phyloP scores from a whole-genome alignment of 805 yeast genomes.

The Sungouiozyma ichnusensis region DNA sequence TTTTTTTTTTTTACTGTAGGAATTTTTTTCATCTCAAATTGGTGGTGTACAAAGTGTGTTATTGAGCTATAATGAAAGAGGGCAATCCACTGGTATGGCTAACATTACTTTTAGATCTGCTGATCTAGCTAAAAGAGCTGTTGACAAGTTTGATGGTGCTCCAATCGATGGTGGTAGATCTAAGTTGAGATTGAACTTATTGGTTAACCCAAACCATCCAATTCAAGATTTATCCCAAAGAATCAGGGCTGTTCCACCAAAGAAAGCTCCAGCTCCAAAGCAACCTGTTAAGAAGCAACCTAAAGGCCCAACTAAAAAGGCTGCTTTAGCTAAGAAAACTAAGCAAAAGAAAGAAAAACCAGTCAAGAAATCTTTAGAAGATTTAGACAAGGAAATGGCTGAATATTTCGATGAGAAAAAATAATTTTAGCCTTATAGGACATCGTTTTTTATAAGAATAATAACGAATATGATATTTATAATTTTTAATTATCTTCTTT shows the following conservation, averaged over 20 bases:
- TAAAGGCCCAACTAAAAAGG: slow-evolving; percentile 28
- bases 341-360: slow-evolving; percentile 32
- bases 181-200: slow-evolving; percentile 67
- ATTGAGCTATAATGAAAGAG: slow-evolving; percentile 75
- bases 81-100: slow-evolving; percentile 86
- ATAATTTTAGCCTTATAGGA: slow-evolving; percentile 2
- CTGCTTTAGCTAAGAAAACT: slow-evolving; percentile 28
- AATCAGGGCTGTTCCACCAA: slow-evolving; percentile 39
- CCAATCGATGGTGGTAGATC: slow-evolving; percentile 83
- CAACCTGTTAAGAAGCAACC: slow-evolving; percentile 7
- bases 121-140: slow-evolving; percentile 67
- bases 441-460: background rate
- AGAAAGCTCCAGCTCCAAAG: slow-evolving; percentile 5
- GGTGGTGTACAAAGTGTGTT: slow-evolving; percentile 72
- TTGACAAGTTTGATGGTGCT: slow-evolving; percentile 79
- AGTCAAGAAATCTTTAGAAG: slow-evolving; percentile 72
- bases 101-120: slow-evolving; percentile 65
- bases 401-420: slow-evolving; percentile 63
- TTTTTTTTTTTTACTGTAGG: slow-evolving; percentile 38
- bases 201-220: slow-evolving; percentile 73
- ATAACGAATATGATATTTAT: background rate
- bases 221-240: slow-evolving; percentile 55
- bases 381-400: slow-evolving; percentile 96
- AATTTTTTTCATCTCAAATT: slow-evolving; percentile 76
- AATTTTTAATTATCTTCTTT: background rate